Base-by-base conservation (phyloP, 2,329 filamentous ascomycete genomes). In the Xylariaceae sp. region DNA sequence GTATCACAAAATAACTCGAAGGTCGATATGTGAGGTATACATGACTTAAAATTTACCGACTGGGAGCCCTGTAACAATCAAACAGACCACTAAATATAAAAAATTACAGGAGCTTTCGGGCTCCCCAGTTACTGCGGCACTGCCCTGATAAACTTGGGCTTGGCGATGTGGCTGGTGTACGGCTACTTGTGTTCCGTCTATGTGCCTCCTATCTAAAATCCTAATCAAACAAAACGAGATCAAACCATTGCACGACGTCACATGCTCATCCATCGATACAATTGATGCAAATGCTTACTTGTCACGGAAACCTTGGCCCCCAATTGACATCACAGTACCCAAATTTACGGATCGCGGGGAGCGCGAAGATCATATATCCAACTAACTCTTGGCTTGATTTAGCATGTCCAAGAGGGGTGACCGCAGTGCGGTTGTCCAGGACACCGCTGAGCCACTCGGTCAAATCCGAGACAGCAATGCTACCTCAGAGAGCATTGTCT, bases 371-470 rank as follows among this genome's bases (percentile, higher is more conserved):
- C 21, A 21, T 37, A 28, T 48, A 36, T 37, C 29, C 8, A 11
- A 19, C 37, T n/a, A 17, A 34, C 50, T 36, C 36, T 41, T 26
- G 51, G 23, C 37, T 46, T 49, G 40, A 26, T 55, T 53, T 52
- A 68, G 66, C 34, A 70, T 70, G 68, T 68, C 67, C 58, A 55
- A 58, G 58, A 44, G 40, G 56, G 56, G 54, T 36, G 53, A 50
- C 43, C 52, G 19, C 33, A 52, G 62, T 62, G 65, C 63, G 41
- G 67, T 70, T 53, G 58, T 67, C 41, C 65, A 66, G 55, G 68
- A 71, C 63, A 67, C 67, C 59, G 61, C 65, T 43, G 39, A 67
- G 53, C 59, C 65, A 41, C 68, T 70, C 60, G 59, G 63, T 26
- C 58, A 65, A 44, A 62, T 69, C 64, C 67, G 67, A 58, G 59